Evolutionary conservation across 305 asterid species (phyloP).

Genomic region (Fraxinus xanthoxyloides): DNA sequence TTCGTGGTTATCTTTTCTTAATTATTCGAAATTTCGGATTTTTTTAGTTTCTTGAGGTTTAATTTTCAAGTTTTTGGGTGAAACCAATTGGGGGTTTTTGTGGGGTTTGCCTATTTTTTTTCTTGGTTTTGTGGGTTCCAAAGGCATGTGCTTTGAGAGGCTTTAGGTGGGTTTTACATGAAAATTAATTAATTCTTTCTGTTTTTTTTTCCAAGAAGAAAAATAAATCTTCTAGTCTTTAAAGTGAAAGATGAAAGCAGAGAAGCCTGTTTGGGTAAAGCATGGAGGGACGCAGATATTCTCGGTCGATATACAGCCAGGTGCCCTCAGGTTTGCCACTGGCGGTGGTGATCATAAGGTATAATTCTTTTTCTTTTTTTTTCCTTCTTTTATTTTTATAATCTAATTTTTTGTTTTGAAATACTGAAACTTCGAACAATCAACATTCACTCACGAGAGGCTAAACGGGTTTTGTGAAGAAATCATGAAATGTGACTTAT

Average conservation of each 20-base stretch:
- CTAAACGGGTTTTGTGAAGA: neutral
- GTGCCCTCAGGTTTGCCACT: slow-evolving; percentile 40
- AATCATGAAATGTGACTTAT: neutral
- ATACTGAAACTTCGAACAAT: neutral
- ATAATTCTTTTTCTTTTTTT: neutral
- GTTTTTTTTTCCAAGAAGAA: neutral
- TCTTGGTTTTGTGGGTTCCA: slow-evolving; percentile 5
- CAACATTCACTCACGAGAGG: neutral
- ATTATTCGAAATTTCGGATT: neutral
- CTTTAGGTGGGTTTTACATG: slow-evolving; percentile 3
- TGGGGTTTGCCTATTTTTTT: neutral
- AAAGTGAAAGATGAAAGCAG: slow-evolving; percentile 28
- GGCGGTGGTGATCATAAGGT: slow-evolving; percentile 46
- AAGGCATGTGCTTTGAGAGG: neutral
- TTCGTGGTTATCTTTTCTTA: neutral
- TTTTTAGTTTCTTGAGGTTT: neutral
- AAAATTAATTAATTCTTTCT: neutral
- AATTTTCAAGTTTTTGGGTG: neutral
- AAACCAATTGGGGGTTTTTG: neutral
- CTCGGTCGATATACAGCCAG: slow-evolving; percentile 40
- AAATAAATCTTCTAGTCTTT: neutral
- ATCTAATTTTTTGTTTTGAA: neutral
- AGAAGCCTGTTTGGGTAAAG: slow-evolving; percentile 33
- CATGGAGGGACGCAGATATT: slow-evolving; percentile 37
- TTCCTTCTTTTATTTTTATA: neutral